phyloP scores from a whole-genome alignment of 768 basidiomycete genomes.

The Mrakia blollopis region DNA sequence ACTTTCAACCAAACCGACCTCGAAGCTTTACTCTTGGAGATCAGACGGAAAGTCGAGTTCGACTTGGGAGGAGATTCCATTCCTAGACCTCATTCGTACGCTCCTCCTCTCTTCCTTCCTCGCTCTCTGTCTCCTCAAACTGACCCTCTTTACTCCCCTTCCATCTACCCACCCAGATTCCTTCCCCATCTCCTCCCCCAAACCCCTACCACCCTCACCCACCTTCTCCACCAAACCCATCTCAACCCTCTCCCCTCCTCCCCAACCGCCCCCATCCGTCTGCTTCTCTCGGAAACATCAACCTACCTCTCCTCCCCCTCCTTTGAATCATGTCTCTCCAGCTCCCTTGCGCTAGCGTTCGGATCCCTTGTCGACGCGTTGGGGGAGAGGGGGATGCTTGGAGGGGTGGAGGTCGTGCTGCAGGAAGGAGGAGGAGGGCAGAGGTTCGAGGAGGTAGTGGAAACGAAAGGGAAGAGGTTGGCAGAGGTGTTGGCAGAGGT shows the following conservation, averaged over 20 bases:
- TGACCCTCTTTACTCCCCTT: too few species aligned
- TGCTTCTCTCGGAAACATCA: constrained; percentile 66
- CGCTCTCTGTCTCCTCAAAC: background rate
- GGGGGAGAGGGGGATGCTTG: constrained; percentile 48
- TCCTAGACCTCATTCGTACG: constrained; percentile 25
- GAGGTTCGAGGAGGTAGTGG: constrained; percentile 34
- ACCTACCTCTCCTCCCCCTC: constrained; percentile 60
- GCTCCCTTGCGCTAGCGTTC: constrained; percentile 66
- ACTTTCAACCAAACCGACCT: constrained; percentile 33
- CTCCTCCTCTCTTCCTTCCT: background rate
- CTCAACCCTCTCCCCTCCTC: constrained; percentile 45
- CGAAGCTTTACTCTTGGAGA: constrained; percentile 18
- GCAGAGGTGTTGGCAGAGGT: constrained; percentile 77
- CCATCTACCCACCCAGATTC: too few species aligned
- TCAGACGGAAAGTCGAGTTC: constrained; percentile 31
- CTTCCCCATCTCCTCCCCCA: background rate
- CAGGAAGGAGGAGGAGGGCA: constrained; percentile 19
- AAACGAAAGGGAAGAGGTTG: constrained; percentile 53
- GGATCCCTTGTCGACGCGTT: constrained; percentile 64
- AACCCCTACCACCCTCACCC: constrained; percentile 59
- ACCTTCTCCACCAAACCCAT: constrained; percentile 65
- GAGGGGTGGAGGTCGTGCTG: constrained; percentile 41
- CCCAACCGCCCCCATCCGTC: constrained; percentile 54
- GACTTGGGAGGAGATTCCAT: constrained; percentile 27
- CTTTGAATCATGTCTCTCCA: constrained; percentile 49